These are phyloP conservation scores for Dovyalis caffra DNA, from an alignment of 345 rosid genomes.

Conservation along the genomic window DNA sequence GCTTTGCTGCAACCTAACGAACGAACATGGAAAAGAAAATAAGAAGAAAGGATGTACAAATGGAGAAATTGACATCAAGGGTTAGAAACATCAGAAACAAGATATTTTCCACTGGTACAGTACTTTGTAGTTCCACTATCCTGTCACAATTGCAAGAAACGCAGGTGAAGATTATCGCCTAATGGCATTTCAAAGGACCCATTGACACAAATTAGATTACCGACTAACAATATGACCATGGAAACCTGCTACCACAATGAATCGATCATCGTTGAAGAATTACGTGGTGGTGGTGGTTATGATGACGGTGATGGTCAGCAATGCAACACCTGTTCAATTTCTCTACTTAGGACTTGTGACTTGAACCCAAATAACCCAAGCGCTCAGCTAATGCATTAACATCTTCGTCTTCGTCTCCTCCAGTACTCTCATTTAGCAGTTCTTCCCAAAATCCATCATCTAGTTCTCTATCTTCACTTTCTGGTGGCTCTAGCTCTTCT, in stretches of 20 bases:
- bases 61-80: conserved; percentile 2
- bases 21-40: conserved; percentile 22
- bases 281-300: background rate
- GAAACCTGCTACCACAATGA: conserved; percentile 10
- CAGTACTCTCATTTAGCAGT: conserved; percentile 28
- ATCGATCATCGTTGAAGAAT: background rate
- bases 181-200: conserved; percentile 4
- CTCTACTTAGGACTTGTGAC: conserved; percentile 34
- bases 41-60: background rate
- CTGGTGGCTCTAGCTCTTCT: conserved; percentile 25
- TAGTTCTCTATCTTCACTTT: conserved; percentile 32
- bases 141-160: conserved; percentile 39
- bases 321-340: background rate
- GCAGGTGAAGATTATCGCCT: conserved; percentile 25
- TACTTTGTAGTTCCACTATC: conserved; percentile 23
- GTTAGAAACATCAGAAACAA: conserved; percentile 31
- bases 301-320: background rate
- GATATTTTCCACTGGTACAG: conserved; percentile 22
- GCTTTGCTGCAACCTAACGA: conserved; percentile 46
- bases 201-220: background rate
- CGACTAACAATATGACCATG: background rate
- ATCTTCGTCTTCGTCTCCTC: conserved; percentile 45
- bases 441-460: conserved; percentile 58
- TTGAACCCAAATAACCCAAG: conserved; percentile 51
- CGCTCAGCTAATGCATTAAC: conserved; percentile 44